Base-by-base conservation (phyloP, 2,329 filamentous ascomycete genomes). In the Periconia sp. region DNA sequence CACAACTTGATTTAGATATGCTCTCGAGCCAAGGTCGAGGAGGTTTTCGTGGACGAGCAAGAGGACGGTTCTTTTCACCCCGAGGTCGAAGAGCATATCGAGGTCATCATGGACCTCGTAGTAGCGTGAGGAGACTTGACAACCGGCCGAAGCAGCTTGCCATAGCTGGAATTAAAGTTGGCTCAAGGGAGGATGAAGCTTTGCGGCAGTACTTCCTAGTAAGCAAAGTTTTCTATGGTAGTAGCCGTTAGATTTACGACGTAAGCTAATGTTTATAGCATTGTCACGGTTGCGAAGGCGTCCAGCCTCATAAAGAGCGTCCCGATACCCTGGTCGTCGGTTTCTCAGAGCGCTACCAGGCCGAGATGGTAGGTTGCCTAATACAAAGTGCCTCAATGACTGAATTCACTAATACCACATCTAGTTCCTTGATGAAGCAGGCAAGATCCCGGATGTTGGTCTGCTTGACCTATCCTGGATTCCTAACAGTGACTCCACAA, bases 141-240 rank as follows among this genome's bases (percentile, higher is more conserved):
- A 91, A 92, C 64, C 78, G 89, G 31, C 85, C 89, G 0, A 87
- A 81, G 63, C 84, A 79, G 48, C 74, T 94, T 8, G 78, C 80
- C 5, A 71, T 92, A 17, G 76, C 77, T 6, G 86, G 83, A 3
- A 78, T 83, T 9, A 83, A 84, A 67, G 84, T 86, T 60, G 83
- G 84, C 3, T 76, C 76, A 11, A 32, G 39, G 11, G 82, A 82
- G 58, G 85, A 91, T 52, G 88, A 91, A 68, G 77, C 78, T 19
- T 73, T 92, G 30, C 78, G 87, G 48, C 85, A 89, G 57, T 86
- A 87, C 66, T 78, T 92, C 16, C 75, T 89, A 25, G 67, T 69
- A 51, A 49, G 61, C 43, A 6, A n/a, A 22, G 11, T 16, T n/a
- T 26, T 28, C 5, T 28, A 18, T 9, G n/a, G n/a, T n/a, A n/a